phyloP scores from a whole-genome alignment of 768 basidiomycete species.

The Mycena chlorophos region DNA sequence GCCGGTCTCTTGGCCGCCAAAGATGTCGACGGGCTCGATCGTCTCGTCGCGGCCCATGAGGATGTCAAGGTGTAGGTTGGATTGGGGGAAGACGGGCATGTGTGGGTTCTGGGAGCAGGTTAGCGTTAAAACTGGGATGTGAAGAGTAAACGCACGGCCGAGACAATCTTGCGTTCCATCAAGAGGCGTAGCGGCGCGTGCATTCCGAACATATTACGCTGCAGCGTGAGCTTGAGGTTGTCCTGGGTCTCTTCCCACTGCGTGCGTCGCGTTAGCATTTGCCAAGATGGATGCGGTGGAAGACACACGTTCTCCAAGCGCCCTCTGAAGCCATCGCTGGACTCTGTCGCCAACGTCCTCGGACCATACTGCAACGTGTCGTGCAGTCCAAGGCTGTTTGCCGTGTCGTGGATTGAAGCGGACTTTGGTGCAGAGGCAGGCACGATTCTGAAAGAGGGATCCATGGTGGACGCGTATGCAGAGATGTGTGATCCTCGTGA shows the following conservation, averaged over 20 bases:
- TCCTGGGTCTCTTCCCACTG: slow-evolving; percentile 97
- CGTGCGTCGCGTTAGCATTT: neutral
- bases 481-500: slow-evolving; percentile 9
- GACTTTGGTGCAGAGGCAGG: slow-evolving; percentile 55
- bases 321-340: slow-evolving; percentile 61
- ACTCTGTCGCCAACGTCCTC: slow-evolving; percentile 75
- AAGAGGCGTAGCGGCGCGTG: slow-evolving; percentile 86
- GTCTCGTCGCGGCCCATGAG: slow-evolving; percentile 90
- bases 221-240: slow-evolving; percentile 78
- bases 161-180: slow-evolving; percentile 92
- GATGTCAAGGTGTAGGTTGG: slow-evolving; percentile 89
- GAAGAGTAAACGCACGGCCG: slow-evolving; percentile 51
- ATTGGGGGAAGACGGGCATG: slow-evolving; percentile 61
- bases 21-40: slow-evolving; percentile 77
- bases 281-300: neutral
- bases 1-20: slow-evolving; percentile 66
- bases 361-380: slow-evolving; percentile 87
- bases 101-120: slow-evolving; percentile 53
- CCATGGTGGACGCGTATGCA: slow-evolving; percentile 40
- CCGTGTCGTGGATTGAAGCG: slow-evolving; percentile 66
- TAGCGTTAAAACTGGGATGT: neutral
- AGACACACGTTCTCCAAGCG: slow-evolving; percentile 74
- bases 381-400: slow-evolving; percentile 79
- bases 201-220: slow-evolving; percentile 82
- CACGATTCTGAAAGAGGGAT: slow-evolving; percentile 62